Base-by-base conservation (phyloP, 208 protist genomes). In the Leishmania mexicana region DNA sequence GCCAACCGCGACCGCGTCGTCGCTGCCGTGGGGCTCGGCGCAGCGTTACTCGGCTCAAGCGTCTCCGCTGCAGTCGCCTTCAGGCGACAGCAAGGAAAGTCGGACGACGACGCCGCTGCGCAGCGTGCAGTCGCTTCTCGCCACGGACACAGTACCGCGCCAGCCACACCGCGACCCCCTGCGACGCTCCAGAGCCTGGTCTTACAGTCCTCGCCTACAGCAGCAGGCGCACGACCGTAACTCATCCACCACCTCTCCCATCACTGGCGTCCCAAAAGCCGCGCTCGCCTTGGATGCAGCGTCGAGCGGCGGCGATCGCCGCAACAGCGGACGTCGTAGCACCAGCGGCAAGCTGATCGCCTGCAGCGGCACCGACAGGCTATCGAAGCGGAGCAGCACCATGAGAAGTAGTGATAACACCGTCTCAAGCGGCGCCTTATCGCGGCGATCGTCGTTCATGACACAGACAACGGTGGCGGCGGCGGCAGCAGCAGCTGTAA, bases 1-100 rank as follows among this genome's bases (percentile, higher is more conserved):
- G 38, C 49, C 51, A 60, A 76, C 35, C 38, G 45, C 31, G 13
- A 38, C 60, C 60, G 49, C 62, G 45, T 19, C 62, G 21, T 57
- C 57, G 76, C 45, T 57, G 6, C 76, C 76, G 58, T 70, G 58
- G 42, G 76, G 31, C 28, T 31, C 58, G 40, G 11, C 49, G 54
- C 54, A 54, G 58, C 75, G n/a, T 8, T 35, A 70, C 17, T 78
- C 58, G 35, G 13, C 19, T 19, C n/a, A 67, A 24, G 53, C 13
- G 21, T 19, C 75, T 6, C 35, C 76, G 62, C 58, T 70, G 58
- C 60, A 53, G n/a, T 31, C 60, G 64, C 31, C 21, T 1, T 49
- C 45, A 42, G 80, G 71, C 75, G 79, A 74, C 78, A 78, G 28
- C 78, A 78, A 70, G 65, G 73, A 80, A 70, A 83, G 67, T 62